Evolutionary conservation across 139 green algal genomes (phyloP).

Genomic region (Micractinium sp.): DNA sequence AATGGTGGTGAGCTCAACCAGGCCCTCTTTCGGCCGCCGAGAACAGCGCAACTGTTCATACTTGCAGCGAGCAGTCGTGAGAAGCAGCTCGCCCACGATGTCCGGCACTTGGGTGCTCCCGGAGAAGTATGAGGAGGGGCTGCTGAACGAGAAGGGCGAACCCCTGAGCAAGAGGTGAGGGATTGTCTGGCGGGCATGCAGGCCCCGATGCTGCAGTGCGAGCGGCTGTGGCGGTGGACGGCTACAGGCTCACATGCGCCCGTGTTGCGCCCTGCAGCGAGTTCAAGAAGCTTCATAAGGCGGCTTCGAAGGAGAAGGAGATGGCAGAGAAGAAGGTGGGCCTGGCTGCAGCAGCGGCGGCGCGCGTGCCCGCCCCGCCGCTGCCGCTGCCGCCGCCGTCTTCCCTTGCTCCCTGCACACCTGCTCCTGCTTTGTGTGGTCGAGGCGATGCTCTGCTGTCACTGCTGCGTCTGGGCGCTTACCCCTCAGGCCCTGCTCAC

Average conservation of each 20-base stretch:
- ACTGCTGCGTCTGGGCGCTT: neutral
- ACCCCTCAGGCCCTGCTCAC: neutral
- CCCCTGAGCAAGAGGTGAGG: conserved; percentile 88
- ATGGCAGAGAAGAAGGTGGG: conserved; percentile 85
- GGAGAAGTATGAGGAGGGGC: conserved; percentile 72
- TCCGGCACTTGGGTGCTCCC: conserved; percentile 30
- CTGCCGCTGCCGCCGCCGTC: neutral
- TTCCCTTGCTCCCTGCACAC: neutral
- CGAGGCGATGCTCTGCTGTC: neutral
- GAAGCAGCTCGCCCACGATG: neutral
- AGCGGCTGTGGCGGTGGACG: neutral
- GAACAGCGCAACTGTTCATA: no score
- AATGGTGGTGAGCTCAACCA: no score
- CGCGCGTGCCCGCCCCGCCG: no score
- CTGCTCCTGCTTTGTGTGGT: neutral
- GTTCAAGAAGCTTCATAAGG: conserved; percentile 92
- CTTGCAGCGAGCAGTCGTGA: neutral
- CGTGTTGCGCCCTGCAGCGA: conserved; percentile 63
- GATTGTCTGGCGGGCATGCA: neutral
- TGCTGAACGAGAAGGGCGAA: conserved; percentile 86
- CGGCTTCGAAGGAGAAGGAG: conserved; percentile 75
- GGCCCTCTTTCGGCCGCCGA: no score
- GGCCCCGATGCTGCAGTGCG: no score
- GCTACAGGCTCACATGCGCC: neutral
- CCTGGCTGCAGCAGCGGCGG: neutral